Evolutionary conservation across 768 basidiomycete species (phyloP).

Genomic region (Royoungia palumana): DNA sequence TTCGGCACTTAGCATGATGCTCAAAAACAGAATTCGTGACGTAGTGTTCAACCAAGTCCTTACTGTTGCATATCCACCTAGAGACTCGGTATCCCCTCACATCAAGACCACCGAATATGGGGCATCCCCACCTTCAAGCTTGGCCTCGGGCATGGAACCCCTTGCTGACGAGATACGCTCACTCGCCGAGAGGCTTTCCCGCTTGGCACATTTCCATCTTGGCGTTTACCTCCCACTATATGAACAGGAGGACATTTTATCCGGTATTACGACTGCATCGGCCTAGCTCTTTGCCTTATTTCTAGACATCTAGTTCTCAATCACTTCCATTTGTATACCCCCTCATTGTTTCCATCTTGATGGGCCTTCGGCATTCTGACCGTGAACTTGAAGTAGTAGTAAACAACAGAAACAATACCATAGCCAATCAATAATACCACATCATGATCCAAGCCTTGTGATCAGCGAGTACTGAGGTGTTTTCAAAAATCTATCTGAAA

Average conservation of each 20-base stretch:
- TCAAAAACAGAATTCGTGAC: constrained; percentile 61
- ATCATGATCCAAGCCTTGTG: constrained; percentile 1
- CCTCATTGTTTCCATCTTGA: constrained; percentile 29
- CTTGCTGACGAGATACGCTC: constrained; percentile 62
- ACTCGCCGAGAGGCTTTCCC: constrained; percentile 68
- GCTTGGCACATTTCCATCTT: constrained; percentile 71
- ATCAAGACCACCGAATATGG: constrained; percentile 26
- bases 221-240: constrained; percentile 77
- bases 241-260: constrained; percentile 51
- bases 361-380: constrained; percentile 23
- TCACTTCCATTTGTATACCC: constrained; percentile 27
- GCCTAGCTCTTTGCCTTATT: constrained; percentile 15
- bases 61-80: constrained; percentile 47
- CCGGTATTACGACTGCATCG: constrained; percentile 18
- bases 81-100: constrained; percentile 34
- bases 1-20: constrained; percentile 57
- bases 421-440: constrained; percentile 28
- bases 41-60: constrained; percentile 62
- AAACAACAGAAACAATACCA: constrained; percentile 28
- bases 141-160: constrained; percentile 65
- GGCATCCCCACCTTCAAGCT: constrained; percentile 5
- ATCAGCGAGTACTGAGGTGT: background rate
- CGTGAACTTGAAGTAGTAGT: constrained; percentile 26
- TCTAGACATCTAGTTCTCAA: constrained; percentile 22
- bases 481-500: background rate